phyloP scores from a whole-genome alignment of 2,329 filamentous ascomycete species.

The Ambrosiella xylebori region DNA sequence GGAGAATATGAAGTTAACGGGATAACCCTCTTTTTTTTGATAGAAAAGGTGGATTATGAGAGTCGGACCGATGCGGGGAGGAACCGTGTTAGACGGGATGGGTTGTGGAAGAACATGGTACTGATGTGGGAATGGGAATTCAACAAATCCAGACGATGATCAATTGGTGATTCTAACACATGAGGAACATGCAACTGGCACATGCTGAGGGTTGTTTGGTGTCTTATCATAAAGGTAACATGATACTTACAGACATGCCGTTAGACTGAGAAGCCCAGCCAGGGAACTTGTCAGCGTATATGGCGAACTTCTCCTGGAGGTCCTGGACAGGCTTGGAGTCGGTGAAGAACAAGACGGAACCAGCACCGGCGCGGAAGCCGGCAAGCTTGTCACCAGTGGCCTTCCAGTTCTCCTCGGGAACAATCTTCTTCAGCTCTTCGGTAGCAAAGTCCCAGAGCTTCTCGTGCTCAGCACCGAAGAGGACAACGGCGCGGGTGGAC shows the following conservation, averaged over 20 bases:
- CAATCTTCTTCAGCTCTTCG: slow-evolving; percentile 48
- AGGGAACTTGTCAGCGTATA: slow-evolving; percentile 67
- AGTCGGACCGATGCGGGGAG: too few species aligned
- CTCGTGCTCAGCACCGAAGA: slow-evolving; percentile 69
- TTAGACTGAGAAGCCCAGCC: slow-evolving; percentile 58
- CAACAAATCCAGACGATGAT: too few species aligned
- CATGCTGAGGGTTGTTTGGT: too few species aligned
- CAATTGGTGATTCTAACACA: too few species aligned
- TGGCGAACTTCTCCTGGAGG: slow-evolving; percentile 50
- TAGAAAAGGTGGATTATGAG: too few species aligned
- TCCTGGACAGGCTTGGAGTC: slow-evolving; percentile 49
- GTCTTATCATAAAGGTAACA: background rate
- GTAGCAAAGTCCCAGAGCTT: slow-evolving; percentile 66
- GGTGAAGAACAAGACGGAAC: slow-evolving; percentile 78
- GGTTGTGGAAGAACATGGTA: too few species aligned
- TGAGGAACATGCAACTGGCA: too few species aligned
- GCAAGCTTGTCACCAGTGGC: slow-evolving; percentile 27
- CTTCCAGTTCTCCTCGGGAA: slow-evolving; percentile 47
- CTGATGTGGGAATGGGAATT: too few species aligned
- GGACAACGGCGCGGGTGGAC: slow-evolving; percentile 58
- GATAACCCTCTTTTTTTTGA: background rate
- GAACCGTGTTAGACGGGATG: too few species aligned
- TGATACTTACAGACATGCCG: slow-evolving; percentile 45
- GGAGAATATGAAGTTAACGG: background rate
- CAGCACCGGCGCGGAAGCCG: slow-evolving; percentile 54